Conservation (phyloP, 192 early-diverging fungal genomes). For the Linnemannia exigua region DNA sequence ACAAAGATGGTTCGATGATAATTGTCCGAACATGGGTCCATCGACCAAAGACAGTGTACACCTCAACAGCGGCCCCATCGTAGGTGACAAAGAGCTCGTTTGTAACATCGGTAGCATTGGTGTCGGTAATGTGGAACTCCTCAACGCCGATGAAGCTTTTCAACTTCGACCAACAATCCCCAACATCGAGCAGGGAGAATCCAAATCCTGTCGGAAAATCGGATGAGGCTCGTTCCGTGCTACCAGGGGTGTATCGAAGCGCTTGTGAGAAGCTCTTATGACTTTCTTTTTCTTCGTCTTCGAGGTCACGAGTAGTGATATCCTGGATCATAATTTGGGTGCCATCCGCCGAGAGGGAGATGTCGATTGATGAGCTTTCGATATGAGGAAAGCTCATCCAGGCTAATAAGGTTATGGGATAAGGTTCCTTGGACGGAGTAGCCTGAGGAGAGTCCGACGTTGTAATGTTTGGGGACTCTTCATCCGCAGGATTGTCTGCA, state of each 20-base stretch:
- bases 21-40: background rate
- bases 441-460: background rate
- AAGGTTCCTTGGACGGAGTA: background rate
- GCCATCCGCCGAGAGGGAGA: background rate
- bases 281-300: background rate
- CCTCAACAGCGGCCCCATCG: background rate
- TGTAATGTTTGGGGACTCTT: background rate
- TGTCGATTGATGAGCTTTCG: background rate
- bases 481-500: background rate
- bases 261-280: background rate
- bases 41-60: background rate
- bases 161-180: background rate
- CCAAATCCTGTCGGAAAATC: background rate
- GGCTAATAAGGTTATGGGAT: background rate
- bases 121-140: background rate
- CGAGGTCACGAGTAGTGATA: background rate
- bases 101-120: background rate
- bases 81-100: background rate
- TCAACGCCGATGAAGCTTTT: background rate
- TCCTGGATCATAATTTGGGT: background rate
- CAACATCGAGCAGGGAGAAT: background rate
- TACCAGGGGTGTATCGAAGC: background rate
- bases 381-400: background rate
- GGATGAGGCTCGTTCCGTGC: background rate
- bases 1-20: background rate